phyloP scores from a whole-genome alignment of 257 asterid species.

The Solanum microdontum region DNA sequence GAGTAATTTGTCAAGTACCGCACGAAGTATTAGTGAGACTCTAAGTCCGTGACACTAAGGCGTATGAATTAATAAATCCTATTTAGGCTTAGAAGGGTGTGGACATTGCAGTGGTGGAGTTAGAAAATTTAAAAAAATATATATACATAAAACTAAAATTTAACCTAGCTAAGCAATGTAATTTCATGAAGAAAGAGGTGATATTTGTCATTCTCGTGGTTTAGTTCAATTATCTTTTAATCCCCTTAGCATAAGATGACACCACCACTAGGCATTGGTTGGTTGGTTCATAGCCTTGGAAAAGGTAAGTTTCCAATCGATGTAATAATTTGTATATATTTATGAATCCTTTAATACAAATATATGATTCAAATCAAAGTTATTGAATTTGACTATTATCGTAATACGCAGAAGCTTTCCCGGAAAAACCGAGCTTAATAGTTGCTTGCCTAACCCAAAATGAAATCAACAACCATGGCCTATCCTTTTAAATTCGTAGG shows the following conservation, averaged over 20 bases:
- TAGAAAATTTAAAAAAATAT: too few relatives aligned
- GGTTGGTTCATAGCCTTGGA: neutral
- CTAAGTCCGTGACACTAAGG: too few relatives aligned
- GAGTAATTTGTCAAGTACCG: too few relatives aligned
- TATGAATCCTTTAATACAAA: neutral
- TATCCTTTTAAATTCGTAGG: neutral
- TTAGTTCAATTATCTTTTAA: neutral
- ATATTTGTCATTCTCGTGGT: too few relatives aligned
- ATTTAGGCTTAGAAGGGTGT: neutral
- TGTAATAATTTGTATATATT: neutral
- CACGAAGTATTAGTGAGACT: too few relatives aligned
- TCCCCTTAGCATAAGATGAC: neutral
- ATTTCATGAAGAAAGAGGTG: rapidly evolving
- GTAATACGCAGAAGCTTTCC: too few relatives aligned
- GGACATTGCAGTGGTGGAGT: too few relatives aligned
- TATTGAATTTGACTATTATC: neutral
- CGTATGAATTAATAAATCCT: neutral
- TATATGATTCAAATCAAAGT: neutral
- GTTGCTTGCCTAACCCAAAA: neutral
- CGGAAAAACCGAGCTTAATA: neutral
- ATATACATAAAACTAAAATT: too few relatives aligned
- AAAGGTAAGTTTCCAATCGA: neutral
- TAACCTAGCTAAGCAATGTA: too few relatives aligned
- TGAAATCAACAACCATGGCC: neutral
- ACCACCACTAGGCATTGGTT: neutral